Conservation (phyloP, 1,139 yeast species). For the Meyerozyma athensensis region DNA sequence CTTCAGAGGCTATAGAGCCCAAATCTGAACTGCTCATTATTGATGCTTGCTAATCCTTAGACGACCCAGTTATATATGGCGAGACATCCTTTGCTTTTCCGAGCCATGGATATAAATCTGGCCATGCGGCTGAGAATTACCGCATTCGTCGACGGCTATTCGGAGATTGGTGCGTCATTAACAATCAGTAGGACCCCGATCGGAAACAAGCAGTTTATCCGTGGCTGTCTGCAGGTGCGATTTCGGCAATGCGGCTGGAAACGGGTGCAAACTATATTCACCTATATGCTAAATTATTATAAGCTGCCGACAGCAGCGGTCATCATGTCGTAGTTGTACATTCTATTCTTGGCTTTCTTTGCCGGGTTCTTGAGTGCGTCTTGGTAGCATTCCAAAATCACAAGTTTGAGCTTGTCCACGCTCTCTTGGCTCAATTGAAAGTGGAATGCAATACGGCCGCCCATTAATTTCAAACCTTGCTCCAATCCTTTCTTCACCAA, state of each 20-base stretch:
- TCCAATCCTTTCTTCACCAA: constrained; percentile 55
- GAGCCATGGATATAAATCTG: neutral
- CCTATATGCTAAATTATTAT: neutral
- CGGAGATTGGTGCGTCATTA: too few species aligned
- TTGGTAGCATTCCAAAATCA: constrained; percentile 54
- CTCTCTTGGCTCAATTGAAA: constrained; percentile 69
- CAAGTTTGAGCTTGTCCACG: constrained; percentile 59
- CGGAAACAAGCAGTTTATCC: too few species aligned
- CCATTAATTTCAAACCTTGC: constrained; percentile 63
- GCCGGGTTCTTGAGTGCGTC: constrained; percentile 30
- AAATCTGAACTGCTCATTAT: neutral
- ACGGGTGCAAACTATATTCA: neutral
- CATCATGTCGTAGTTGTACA: constrained; percentile 23
- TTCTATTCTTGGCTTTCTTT: constrained; percentile 23
- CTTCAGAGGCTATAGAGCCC: neutral
- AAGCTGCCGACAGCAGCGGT: neutral
- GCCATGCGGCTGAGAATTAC: neutral
- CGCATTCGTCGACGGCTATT: neutral
- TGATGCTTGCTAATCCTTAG: neutral
- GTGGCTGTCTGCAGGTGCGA: neutral
- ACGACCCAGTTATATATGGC: neutral
- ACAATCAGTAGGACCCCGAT: too few species aligned
- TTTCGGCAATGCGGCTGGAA: neutral
- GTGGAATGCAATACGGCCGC: constrained; percentile 79
- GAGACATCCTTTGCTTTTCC: neutral